These are phyloP conservation scores for Misopates orontium DNA, from an alignment of 257 asterid species.

Conservation along the genomic window DNA sequence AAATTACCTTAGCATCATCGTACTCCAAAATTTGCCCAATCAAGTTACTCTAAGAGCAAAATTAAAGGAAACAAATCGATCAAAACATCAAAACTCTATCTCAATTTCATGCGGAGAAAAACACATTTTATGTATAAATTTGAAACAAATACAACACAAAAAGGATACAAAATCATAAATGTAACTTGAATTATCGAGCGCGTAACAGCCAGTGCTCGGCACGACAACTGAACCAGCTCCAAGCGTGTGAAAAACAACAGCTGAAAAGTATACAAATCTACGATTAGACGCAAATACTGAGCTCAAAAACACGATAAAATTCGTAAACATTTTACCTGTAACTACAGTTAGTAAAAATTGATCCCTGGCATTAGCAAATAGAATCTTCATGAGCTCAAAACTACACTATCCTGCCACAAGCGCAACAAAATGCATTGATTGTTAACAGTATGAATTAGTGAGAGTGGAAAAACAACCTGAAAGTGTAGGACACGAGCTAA, in stretches of 20 bases:
- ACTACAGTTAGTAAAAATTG: conserved; percentile 35
- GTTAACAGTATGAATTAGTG: conserved; percentile 8
- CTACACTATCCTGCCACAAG: conserved; percentile 17
- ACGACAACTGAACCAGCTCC: conserved; percentile 71
- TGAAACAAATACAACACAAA: conserved; percentile 12
- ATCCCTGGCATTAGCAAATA: conserved; percentile 27
- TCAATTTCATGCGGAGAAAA: neutral
- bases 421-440: neutral
- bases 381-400: conserved; percentile 32
- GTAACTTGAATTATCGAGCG: conserved; percentile 70
- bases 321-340: conserved; percentile 39
- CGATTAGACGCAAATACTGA: conserved; percentile 8
- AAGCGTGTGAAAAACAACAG: conserved; percentile 44
- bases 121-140: too few species aligned
- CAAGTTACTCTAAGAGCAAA: conserved; percentile 61
- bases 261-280: conserved; percentile 37
- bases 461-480: neutral
- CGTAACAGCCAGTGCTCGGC: conserved; percentile 78
- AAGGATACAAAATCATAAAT: conserved; percentile 94
- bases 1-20: conserved; percentile 75
- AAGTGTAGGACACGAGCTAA: neutral
- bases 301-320: too few species aligned
- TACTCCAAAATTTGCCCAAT: conserved; percentile 72
- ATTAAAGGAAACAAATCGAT: conserved; percentile 46
- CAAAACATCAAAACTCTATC: conserved; percentile 1